Evolutionary conservation across 352 stramenopile species (phyloP).

Genomic region (Phytophthora europaea): DNA sequence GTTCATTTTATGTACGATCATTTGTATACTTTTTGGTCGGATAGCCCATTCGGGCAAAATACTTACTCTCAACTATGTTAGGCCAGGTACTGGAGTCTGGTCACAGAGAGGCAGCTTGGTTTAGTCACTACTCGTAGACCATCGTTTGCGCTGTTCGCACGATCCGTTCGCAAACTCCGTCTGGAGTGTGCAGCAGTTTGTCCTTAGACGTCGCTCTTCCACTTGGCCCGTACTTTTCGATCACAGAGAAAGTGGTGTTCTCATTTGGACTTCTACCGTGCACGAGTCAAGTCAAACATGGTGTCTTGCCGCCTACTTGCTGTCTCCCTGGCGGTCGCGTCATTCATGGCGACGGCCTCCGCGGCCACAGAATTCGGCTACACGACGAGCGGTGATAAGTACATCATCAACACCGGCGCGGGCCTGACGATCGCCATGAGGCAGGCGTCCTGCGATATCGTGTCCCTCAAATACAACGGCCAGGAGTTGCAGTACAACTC

Average conservation of each 20-base stretch:
- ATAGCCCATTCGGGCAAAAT: no score
- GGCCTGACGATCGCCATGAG: conserved; percentile 48
- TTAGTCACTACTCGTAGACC: no score
- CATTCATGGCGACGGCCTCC: conserved; percentile 11
- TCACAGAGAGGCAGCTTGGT: no score
- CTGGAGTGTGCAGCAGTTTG: no score
- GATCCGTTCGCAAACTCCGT: no score
- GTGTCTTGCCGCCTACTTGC: conserved; percentile 27
- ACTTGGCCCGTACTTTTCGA: not conserved
- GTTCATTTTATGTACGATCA: no score
- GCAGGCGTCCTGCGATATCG: conserved; percentile 52
- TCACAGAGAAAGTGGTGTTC: not conserved
- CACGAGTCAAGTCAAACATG: conserved; percentile 13
- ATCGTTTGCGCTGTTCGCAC: no score
- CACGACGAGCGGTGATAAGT: conserved; percentile 42
- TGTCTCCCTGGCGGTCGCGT: conserved; percentile 11
- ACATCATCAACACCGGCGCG: conserved; percentile 42
- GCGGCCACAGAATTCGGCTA: conserved; percentile 45
- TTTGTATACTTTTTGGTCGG: no score
- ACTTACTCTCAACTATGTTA: no score
- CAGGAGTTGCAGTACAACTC: conserved; percentile 58
- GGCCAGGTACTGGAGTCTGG: no score
- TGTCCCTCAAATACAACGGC: conserved; percentile 48
- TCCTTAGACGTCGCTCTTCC: no score
- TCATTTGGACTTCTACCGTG: not conserved